These are phyloP conservation scores for Alnus rubra DNA, from an alignment of 306 rosid species.

Conservation along the genomic window DNA sequence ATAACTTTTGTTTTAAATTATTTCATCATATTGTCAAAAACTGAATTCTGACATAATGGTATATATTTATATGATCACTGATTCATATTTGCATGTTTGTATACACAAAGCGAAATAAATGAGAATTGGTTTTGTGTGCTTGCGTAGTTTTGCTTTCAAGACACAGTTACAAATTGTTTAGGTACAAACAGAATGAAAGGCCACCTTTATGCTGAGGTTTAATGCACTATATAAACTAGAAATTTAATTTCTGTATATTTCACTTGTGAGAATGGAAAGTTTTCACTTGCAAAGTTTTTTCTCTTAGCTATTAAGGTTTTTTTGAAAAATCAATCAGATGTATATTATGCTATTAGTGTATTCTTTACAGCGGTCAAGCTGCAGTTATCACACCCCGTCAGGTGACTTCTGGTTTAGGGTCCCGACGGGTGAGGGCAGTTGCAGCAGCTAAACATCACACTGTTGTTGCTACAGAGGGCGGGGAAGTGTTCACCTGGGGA, in stretches of 20 bases:
- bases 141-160: neutral
- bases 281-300: neutral
- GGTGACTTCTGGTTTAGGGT: conserved; percentile 87
- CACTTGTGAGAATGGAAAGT: neutral
- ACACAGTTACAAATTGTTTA: neutral
- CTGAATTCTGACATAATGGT: neutral
- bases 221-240: neutral
- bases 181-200: neutral
- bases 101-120: neutral
- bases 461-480: conserved; percentile 82
- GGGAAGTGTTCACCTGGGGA: conserved; percentile 99
- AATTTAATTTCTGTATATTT: neutral
- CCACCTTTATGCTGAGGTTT: neutral
- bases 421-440: conserved; percentile 75
- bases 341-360: conserved; percentile 29
- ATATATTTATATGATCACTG: neutral
- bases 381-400: conserved; percentile 98
- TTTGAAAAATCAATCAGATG: conserved; percentile 29
- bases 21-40: neutral
- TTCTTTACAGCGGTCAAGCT: conserved; percentile 91
- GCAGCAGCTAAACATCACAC: conserved; percentile 99
- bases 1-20: neutral
- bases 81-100: neutral
- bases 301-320: conserved; percentile 8
- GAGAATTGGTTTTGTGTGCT: neutral